Evolutionary conservation across 306 rosid genomes (phyloP), one percentile per base, ranked within the genome.

Genomic region (Arachis stenosperma): DNA sequence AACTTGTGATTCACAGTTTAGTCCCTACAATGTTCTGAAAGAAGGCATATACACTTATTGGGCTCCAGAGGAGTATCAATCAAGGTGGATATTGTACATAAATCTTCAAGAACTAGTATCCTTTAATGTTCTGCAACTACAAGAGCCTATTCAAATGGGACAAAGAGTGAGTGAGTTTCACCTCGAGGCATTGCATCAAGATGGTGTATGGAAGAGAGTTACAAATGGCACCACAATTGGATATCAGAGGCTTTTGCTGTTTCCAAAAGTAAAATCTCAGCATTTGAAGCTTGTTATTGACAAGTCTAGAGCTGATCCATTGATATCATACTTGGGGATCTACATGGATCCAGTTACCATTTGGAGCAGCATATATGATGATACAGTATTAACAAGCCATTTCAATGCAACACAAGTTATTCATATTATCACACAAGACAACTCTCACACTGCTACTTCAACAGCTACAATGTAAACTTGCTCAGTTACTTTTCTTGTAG

Each of bases 131-230:
- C 75, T 93, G 75, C 75, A 73, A 80, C 36, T 91, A 74, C 94
- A 93, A 85, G 98, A 93, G 79, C 96, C 98, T 57, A 93, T 91
- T 80, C 88, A 91, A 9, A 84, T 93, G 94, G 98, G 98, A 44
- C 98, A 93, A 73, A 82, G 98, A 66, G 83, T 93, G 73, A 67
- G 77, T n/a, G 78, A 83, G 75, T 93, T 93, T 76, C 92, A 85
- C 76, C 86, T 93, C 6, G 95, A 93, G 76, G 79, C 78, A 0
- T 65, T 79, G 78, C 62, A 48, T 51, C 82, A 62, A 64, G 73
- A 81, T 46, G 85, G 88, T 42, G 59, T 65, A 29, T 93, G 96
- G 97, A 80, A 80, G 76, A 77, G 81, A 57, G 90, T 89, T 59
- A 46, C 62, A 40, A 83, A 75, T 58, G 96, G 96, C 55, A 85